Evolutionary conservation across 495 filamentous ascomycete genomes (phyloP), one percentile per base, ranked within the genome.

Genomic region (Neurospora terricola): DNA sequence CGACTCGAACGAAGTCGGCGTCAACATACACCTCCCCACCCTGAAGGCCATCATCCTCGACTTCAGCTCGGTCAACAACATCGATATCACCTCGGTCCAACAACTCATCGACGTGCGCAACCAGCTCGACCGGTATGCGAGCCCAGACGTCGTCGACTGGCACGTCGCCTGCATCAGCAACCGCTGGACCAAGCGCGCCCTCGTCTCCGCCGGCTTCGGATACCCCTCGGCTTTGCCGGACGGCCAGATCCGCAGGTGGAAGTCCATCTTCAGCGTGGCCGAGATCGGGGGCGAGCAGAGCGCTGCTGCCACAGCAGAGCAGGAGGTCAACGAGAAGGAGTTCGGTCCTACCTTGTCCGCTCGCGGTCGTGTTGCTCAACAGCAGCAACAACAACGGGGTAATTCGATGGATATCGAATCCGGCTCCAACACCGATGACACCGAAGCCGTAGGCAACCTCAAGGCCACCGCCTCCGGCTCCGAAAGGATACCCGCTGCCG

Each of bases 41-140:
- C 88, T 98, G 68, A 94, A 94, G 78, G 95, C 96, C 48, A 86
- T 99, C 78, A 97, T 99, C 72, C 90, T 99, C 23, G 96, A 99
- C 80, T 96, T 99, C 82, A 92, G 91, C 45, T 94, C 93, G 0
- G 96, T 99, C 77, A 98, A 99, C 83, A 94, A 98, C 76, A 93
- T 98, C 69, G 96, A 99, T 76, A 89, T 97, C 72, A 98, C 96
- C 2, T 97, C 94, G 0, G 88, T 98, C 2, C 96, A 99, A 83
- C 92, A 96, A 80, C 84, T 99, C 45, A 97, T 99, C 81, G 96
- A 99, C 77, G 93, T 99, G 3, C 94, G 96, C 80, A 99, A 98
- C 81, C 96, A 98, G 80, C 90, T 99, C 27, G 96, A 98, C 81
- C 87, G 90, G 16, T 97, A 97, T 80, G 88, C 93, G 18, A 82